Percentiles rank a stretch among this genome's conserved stretches.
These are phyloP conservation scores for Penicillium decumbens DNA, from an alignment of 2,329 filamentous ascomycete genomes.

Conservation along the genomic window DNA sequence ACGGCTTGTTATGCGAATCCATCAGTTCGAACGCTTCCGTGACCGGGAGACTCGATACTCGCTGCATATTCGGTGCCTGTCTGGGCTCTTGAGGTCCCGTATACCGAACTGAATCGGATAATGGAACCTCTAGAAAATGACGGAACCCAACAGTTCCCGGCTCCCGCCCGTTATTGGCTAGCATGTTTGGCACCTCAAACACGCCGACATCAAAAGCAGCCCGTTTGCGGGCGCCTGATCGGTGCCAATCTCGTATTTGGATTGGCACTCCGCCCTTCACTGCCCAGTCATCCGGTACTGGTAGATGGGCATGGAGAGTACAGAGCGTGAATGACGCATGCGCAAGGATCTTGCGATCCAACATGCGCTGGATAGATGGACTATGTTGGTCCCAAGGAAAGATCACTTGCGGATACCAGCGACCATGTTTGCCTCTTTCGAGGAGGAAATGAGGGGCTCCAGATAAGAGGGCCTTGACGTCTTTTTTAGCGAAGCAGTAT, in stretches of 20 bases:
- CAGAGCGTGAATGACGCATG: slow-evolving; percentile 42
- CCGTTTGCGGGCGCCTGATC: slow-evolving; percentile 28
- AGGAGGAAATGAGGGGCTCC: slow-evolving; percentile 45
- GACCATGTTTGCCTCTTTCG: slow-evolving; percentile 39
- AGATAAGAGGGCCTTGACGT: slow-evolving; percentile 41
- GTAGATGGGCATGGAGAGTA: slow-evolving; percentile 44
- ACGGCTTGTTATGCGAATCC: slow-evolving; percentile 32
- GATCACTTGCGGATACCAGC: slow-evolving; percentile 43
- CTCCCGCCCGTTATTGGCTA: slow-evolving; percentile 43
- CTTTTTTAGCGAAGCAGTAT: slow-evolving; percentile 28
- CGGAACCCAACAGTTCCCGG: slow-evolving; percentile 46
- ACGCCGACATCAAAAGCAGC: slow-evolving; percentile 44
- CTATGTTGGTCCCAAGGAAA: slow-evolving; percentile 44
- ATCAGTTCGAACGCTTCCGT: slow-evolving; percentile 34
- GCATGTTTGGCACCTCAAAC: slow-evolving; percentile 49
- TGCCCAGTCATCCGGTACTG: slow-evolving; percentile 37
- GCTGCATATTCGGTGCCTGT: slow-evolving; percentile 17
- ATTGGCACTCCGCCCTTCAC: slow-evolving; percentile 28
- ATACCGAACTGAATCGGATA: slow-evolving; percentile 35
- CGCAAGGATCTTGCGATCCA: slow-evolving; percentile 38
- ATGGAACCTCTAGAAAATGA: slow-evolving; percentile 46
- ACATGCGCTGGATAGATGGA: slow-evolving; percentile 37
- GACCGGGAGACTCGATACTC: slow-evolving; percentile 25
- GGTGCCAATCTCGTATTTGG: slow-evolving; percentile 21
- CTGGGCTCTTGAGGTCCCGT: slow-evolving; percentile 20